A percentile compares a stretch with the other conserved stretches of the same genome.
These are phyloP conservation scores for Meripilus lineatus DNA, from an alignment of 1,284 basidiomycete species.

Conservation along the genomic window DNA sequence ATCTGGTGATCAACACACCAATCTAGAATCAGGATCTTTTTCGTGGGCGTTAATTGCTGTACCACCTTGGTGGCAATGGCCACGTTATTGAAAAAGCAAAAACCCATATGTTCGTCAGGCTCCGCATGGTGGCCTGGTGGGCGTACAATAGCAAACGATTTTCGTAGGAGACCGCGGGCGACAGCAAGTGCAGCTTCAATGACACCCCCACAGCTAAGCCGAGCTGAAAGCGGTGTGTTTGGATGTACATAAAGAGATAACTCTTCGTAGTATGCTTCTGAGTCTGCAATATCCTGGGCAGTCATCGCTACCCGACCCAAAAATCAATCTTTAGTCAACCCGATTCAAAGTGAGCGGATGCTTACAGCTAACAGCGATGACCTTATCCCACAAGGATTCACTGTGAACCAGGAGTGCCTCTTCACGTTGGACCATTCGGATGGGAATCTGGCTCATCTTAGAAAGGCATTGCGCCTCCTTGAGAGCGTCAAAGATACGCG, in stretches of 20 bases:
- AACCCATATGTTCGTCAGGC: constrained; percentile 97
- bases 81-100: constrained; percentile 99
- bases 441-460: constrained; percentile 77
- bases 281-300: constrained; percentile 67
- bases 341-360: constrained; percentile 15
- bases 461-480: constrained; percentile 53
- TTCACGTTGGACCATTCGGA: constrained; percentile 67
- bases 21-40: constrained; percentile 88
- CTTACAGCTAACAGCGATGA: constrained; percentile 74
- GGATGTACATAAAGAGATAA: constrained; percentile 91
- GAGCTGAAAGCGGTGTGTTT: constrained; percentile 80
- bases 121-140: constrained; percentile 99
- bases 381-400: constrained; percentile 87
- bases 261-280: constrained; percentile 79
- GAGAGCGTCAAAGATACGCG: constrained; percentile 71
- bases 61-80: constrained; percentile 86
- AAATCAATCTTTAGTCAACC: constrained; percentile 1
- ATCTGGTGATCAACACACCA: constrained; percentile 57
- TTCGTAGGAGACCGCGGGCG: constrained; percentile 76
- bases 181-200: constrained; percentile 90
- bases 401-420: constrained; percentile 90
- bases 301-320: constrained; percentile 52
- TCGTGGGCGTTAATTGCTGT: constrained; percentile 63
- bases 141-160: constrained; percentile 92
- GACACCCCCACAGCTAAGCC: constrained; percentile 90